Conservation (phyloP, 1,284 basidiomycete species). For the Prillingera fragicola region DNA sequence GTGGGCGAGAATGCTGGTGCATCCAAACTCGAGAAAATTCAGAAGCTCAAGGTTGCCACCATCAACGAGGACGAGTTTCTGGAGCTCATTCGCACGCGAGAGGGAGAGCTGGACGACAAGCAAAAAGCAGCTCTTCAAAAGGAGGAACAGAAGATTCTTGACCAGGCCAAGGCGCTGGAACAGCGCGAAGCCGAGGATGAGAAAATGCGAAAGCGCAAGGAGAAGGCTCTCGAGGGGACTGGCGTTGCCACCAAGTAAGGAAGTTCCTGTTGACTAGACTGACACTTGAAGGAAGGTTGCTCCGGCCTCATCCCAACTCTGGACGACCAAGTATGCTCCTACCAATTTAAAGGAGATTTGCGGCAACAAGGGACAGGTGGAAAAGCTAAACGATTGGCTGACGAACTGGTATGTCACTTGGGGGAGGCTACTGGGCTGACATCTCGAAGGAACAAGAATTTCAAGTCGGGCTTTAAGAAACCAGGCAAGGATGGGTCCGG, state of each 20-base stretch:
- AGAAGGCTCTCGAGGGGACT: conserved; percentile 41
- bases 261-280: not conserved
- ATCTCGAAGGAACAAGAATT: conserved; percentile 61
- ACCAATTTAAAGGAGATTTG: conserved; percentile 82
- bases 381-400: conserved; percentile 83
- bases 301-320: conserved; percentile 60
- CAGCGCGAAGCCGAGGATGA: conserved; percentile 57
- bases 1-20: conserved; percentile 83
- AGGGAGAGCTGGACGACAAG: conserved; percentile 63
- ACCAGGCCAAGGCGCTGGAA: conserved; percentile 70
- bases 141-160: conserved; percentile 56
- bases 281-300: conserved; percentile 46
- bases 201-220: conserved; percentile 62
- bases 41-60: conserved; percentile 72
- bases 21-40: conserved; percentile 77
- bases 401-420: conserved; percentile 64
- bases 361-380: conserved; percentile 86
- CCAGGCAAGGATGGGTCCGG: conserved; percentile 89
- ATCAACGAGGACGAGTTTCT: conserved; percentile 86
- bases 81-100: conserved; percentile 66
- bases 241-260: conserved; percentile 44
- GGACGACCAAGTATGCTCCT: conserved; percentile 95
- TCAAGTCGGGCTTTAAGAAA: conserved; percentile 79
- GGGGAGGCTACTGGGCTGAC: not conserved
- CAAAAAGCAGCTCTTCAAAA: conserved; percentile 57